Base-by-base conservation (phyloP, 306 rosid genomes). In the Crotalaria pallida region DNA sequence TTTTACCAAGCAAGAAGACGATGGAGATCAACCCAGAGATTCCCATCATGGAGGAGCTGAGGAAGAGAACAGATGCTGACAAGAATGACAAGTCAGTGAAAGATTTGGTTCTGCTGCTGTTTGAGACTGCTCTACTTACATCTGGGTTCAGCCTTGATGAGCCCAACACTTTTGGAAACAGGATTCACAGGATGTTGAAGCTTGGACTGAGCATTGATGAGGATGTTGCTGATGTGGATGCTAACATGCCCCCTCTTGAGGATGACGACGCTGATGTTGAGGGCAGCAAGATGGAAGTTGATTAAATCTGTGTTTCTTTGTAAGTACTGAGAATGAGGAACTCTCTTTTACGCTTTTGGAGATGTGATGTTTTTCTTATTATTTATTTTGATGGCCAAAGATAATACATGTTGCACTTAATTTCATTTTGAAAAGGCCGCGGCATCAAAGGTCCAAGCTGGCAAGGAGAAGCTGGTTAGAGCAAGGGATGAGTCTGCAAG, bases 211-310 rank as follows among this genome's bases (percentile, higher is more conserved):
- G 96, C 86, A 92, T 92, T 13, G 98, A 92, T 3, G 98, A 92
- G 31, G 98, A 89, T 3, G 80, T 84, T 0, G 87, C 57, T 0
- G 98, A 86, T 0, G 92, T 63, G 0, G 98, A 92, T 43, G 85
- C 96, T 1, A 96, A 89, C 41, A 92, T 92, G 98, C 96, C 96
- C 0, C 86, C 96, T 6, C 67, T 92, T 33, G 98, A 89, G 85
- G 98, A 89, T 0, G 96, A 76, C 0, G 97, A 88, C 0, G 97
- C 82, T 0, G 98, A 92, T 12, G 96, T 92, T 0, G 96, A 90
- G 78, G 92, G 96, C 12, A 87, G 95, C 96, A 92, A 89, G 91
- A 92, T 92, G 98, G 98, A 92, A 67, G 98, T 92, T 1, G 96
- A 92, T 31, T 89, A 88, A 89, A 10, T 31, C 65, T 58, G 2